Evolutionary conservation across 495 filamentous ascomycete genomes (phyloP).

Genomic region (Parachaetomium inaequale): DNA sequence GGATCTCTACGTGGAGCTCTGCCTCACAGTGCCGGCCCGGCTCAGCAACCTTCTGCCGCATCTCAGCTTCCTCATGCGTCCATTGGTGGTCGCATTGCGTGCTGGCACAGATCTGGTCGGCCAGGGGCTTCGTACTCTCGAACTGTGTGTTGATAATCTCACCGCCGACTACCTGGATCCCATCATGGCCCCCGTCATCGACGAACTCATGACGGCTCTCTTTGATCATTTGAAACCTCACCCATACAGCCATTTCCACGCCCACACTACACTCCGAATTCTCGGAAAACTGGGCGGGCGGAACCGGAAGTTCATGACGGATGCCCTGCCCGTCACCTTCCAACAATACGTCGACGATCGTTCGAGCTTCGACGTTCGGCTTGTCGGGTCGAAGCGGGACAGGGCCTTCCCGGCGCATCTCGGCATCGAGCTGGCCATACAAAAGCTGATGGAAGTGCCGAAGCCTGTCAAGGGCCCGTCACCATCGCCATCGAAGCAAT

Average conservation of each 20-base stretch:
- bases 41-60: conserved; percentile 96
- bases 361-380: conserved; percentile 77
- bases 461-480: conserved; percentile 47
- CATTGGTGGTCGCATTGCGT: conserved; percentile 87
- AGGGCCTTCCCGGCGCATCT: conserved; percentile 79
- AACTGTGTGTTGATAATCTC: conserved; percentile 96
- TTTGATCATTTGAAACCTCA: conserved; percentile 91
- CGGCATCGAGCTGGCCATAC: conserved; percentile 84
- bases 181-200: conserved; percentile 98
- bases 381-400: conserved; percentile 84
- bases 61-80: conserved; percentile 93
- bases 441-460: conserved; percentile 74
- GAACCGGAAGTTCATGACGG: conserved; percentile 90
- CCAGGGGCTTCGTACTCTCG: conserved; percentile 88
- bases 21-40: conserved; percentile 89
- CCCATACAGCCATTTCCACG: conserved; percentile 93
- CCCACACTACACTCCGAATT: conserved; percentile 98
- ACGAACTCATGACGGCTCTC: conserved; percentile 93
- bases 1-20: conserved; percentile 95
- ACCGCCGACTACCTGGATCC: conserved; percentile 97
- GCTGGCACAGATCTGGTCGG: conserved; percentile 90
- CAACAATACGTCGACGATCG: conserved; percentile 81
- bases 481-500: conserved; percentile 50
- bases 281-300: conserved; percentile 94
- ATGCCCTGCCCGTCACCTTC: conserved; percentile 74